Percentiles rank a stretch among this genome's conserved stretches.
Evolutionary conservation across 2,329 filamentous ascomycete genomes (phyloP).

Genomic region (Penicillium sp.): DNA sequence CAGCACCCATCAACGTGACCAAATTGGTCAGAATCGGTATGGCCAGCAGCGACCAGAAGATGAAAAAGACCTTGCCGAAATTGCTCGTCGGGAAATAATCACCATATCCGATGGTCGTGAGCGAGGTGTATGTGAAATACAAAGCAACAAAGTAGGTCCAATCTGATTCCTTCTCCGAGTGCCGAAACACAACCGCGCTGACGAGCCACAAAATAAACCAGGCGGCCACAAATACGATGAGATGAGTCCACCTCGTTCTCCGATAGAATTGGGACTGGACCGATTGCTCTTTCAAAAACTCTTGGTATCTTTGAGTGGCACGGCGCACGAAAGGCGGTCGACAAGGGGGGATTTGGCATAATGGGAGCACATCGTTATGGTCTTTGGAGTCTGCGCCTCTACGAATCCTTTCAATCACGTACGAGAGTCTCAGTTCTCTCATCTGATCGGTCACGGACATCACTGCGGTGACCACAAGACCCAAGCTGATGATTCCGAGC

Average conservation of each 20-base stretch:
- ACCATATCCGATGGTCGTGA: constrained; percentile 53
- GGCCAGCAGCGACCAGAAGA: constrained; percentile 52
- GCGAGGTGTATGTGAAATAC: constrained; percentile 50
- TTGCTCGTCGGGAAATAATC: constrained; percentile 45
- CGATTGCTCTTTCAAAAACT: neutral
- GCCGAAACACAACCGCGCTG: constrained; percentile 15
- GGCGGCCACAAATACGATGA: neutral
- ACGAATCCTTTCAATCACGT: neutral
- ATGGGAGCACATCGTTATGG: neutral
- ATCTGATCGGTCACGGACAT: neutral
- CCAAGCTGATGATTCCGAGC: neutral
- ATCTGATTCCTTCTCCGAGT: constrained; percentile 40
- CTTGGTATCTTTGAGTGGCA: neutral
- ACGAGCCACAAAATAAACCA: neutral
- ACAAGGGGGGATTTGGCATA: neutral
- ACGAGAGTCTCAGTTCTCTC: neutral
- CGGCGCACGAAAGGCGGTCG: neutral
- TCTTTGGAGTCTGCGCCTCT: neutral
- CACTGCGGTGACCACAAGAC: neutral
- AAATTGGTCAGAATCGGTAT: constrained; percentile 46
- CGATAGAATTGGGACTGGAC: neutral
- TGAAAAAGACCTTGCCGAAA: constrained; percentile 50
- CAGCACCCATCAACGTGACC: neutral
- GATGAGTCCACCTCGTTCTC: neutral
- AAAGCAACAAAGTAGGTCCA: constrained; percentile 50